phyloP scores from a whole-genome alignment of 768 basidiomycete species.

The Boletus barrowsii region DNA sequence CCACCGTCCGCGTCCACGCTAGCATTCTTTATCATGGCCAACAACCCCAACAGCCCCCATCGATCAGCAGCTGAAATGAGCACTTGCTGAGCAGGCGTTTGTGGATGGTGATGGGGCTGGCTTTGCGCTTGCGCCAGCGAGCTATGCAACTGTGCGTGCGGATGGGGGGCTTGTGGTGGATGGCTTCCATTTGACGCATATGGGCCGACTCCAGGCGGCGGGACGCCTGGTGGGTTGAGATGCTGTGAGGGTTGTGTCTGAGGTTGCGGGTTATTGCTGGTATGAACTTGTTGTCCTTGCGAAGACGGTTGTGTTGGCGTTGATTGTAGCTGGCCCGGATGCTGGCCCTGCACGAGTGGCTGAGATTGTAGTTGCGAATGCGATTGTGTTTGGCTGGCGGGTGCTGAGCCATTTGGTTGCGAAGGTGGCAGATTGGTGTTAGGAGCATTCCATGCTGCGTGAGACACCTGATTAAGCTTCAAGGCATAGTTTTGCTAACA shows the following conservation, averaged over 20 bases:
- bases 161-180: conserved; percentile 29
- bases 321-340: conserved; percentile 18
- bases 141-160: conserved; percentile 35
- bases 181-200: conserved; percentile 37
- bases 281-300: conserved; percentile 28
- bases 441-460: conserved; percentile 64
- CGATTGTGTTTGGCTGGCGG: conserved; percentile 18
- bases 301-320: conserved; percentile 23
- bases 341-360: conserved; percentile 21
- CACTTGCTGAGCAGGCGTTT: conserved; percentile 92
- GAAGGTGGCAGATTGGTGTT: conserved; percentile 42
- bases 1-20: conserved; percentile 74
- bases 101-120: conserved; percentile 54
- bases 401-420: conserved; percentile 28
- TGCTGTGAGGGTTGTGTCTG: conserved; percentile 38
- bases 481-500: conserved; percentile 56
- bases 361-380: conserved; percentile 27
- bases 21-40: conserved; percentile 84
- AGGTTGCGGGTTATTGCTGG: conserved; percentile 33
- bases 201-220: conserved; percentile 36
- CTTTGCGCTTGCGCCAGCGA: conserved; percentile 29
- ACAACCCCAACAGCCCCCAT: conserved; percentile 86
- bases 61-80: conserved; percentile 90
- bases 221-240: conserved; percentile 51
- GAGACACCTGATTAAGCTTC: conserved; percentile 61